Conservation (phyloP, 768 basidiomycete species). For the Pulveroboletus sp. region DNA sequence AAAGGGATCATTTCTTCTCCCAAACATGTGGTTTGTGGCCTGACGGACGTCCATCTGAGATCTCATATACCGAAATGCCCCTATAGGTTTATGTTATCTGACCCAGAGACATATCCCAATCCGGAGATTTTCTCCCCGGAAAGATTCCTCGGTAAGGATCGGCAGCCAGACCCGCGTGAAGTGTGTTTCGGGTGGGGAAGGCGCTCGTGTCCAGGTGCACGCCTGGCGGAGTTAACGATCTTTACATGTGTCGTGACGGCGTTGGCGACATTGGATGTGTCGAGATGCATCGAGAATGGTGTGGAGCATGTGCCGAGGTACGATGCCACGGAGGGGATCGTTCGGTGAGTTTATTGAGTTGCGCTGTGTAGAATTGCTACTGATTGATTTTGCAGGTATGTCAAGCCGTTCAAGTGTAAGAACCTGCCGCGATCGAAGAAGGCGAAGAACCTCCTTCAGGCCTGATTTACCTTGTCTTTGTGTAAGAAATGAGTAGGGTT, state of each 20-base stretch:
- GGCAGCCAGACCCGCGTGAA: constrained; percentile 7
- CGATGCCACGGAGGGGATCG: background rate
- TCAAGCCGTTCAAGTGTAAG: constrained; percentile 12
- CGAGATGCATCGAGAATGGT: background rate
- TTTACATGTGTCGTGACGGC: constrained; percentile 4
- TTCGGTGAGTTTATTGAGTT: background rate
- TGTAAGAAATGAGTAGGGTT: no score
- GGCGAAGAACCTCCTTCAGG: constrained; percentile 3
- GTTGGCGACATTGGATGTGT: constrained; percentile 11
- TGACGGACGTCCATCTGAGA: no score
- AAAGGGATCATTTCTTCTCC: constrained; percentile 12
- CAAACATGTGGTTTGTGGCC: constrained; percentile 10
- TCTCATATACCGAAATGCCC: background rate
- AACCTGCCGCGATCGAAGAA: constrained; percentile 2
- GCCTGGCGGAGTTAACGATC: constrained; percentile 3
- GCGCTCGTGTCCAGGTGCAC: constrained; percentile 7
- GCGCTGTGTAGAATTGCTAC: no score
- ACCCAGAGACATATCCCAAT: constrained; percentile 7
- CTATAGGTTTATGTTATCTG: constrained; percentile 8
- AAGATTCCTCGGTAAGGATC: constrained; percentile 8
- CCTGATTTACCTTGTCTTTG: background rate
- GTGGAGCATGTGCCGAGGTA: constrained; percentile 1
- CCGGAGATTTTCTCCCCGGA: constrained; percentile 13
- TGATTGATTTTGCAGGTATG: background rate
- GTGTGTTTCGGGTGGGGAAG: constrained; percentile 18